Conservation (phyloP, 768 basidiomycete species). For the Sarcomyxa edulis region DNA sequence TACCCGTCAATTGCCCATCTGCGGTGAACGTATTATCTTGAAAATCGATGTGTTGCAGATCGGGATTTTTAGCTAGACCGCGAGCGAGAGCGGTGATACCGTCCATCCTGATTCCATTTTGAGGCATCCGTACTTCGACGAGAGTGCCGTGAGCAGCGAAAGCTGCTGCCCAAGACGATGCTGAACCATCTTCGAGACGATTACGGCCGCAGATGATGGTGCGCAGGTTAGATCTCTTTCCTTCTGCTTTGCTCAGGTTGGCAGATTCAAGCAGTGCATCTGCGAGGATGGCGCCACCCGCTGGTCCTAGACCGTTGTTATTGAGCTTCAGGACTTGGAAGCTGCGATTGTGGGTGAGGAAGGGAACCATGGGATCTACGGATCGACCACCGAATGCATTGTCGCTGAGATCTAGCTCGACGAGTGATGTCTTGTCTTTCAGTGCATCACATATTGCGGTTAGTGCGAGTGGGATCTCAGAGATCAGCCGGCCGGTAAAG, state of each 20-base stretch:
- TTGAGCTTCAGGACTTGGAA: slow-evolving; percentile 86
- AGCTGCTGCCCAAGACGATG: slow-evolving; percentile 78
- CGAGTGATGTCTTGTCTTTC: slow-evolving; percentile 70
- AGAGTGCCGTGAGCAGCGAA: slow-evolving; percentile 82
- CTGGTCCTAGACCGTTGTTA: slow-evolving; percentile 95
- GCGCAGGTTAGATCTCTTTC: slow-evolving; percentile 65
- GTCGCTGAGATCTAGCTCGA: slow-evolving; percentile 88
- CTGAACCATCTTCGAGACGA: slow-evolving; percentile 89
- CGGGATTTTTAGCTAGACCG: slow-evolving; percentile 64
- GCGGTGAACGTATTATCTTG: slow-evolving; percentile 85
- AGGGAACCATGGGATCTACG: slow-evolving; percentile 88
- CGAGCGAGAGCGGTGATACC: slow-evolving; percentile 77
- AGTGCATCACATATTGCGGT: slow-evolving; percentile 86
- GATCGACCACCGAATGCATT: slow-evolving; percentile 97
- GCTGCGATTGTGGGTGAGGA: slow-evolving; percentile 77
- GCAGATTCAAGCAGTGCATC: slow-evolving; percentile 79
- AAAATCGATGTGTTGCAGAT: slow-evolving; percentile 76
- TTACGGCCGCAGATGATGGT: slow-evolving; percentile 92
- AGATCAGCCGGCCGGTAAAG: slow-evolving; percentile 94
- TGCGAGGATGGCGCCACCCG: slow-evolving; percentile 82
- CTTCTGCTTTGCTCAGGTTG: slow-evolving; percentile 55
- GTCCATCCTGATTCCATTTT: slow-evolving; percentile 94
- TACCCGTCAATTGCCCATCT: slow-evolving; percentile 45
- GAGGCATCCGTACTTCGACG: slow-evolving; percentile 87
- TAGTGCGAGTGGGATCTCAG: slow-evolving; percentile 90